Evolutionary conservation across 495 filamentous ascomycete genomes (phyloP), one percentile per base, ranked within the genome.

Genomic region (Annulohypoxylon stygium): DNA sequence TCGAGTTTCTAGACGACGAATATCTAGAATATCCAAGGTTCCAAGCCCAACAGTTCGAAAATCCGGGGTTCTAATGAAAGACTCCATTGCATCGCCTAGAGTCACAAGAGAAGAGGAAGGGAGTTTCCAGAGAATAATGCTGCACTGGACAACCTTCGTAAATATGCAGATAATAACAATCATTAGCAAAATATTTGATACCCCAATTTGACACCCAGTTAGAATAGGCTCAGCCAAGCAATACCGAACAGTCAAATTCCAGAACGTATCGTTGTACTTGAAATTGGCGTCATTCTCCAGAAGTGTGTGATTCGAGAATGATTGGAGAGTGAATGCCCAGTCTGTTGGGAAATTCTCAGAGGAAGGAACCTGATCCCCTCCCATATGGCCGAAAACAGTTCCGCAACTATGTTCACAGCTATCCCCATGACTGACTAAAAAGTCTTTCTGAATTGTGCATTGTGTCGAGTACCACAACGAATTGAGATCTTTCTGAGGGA

Each of bases 391-490:
- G 20, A 50, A 11, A 9, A n/a, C 45, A 9, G 3, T 5, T 23
- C 45, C 45, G 45, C 45, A 50, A 50, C 4, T 8, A 0, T 50
- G n/a, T n/a, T n/a, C n/a, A n/a, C n/a, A n/a, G n/a, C n/a, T n/a
- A n/a, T n/a, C n/a, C n/a, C n/a, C n/a, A n/a, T n/a, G n/a, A n/a
- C n/a, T n/a, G n/a, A n/a, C n/a, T n/a, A n/a, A n/a, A n/a, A n/a
- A n/a, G n/a, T n/a, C n/a, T n/a, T n/a, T n/a, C n/a, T n/a, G n/a
- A 41, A 10, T 25, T 59, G 33, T 55, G 33, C 72, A 75, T 33
- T 64, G 62, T 4, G 67, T 51, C 8, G 67, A 70, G 51, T 63
- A 75, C 67, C 67, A 75, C 9, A 75, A 39, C 1, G 67, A 61
- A 37, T 75, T 75, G 2, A 34, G 8, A 1, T n/a, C 7, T 2